Conservation (phyloP, 257 asterid genomes). For the Solanum medicagineum region DNA sequence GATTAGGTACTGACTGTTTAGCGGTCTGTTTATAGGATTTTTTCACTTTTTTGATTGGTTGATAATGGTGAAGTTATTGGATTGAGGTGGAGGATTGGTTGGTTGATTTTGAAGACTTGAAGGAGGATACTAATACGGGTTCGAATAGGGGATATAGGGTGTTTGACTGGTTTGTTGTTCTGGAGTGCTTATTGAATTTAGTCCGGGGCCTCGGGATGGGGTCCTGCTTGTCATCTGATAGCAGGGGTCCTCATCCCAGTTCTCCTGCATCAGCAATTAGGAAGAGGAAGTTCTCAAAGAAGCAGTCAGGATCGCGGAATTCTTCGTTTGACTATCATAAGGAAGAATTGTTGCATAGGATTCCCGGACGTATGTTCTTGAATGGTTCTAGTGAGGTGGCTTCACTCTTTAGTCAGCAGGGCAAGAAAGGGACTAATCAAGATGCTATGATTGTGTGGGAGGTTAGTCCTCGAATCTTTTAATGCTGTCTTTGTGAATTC, state of each 20-base stretch:
- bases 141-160: slow-evolving; percentile 29
- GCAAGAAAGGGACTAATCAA: slow-evolving; percentile 74
- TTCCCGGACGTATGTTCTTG: slow-evolving; percentile 54
- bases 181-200: slow-evolving; percentile 68
- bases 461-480: slow-evolving; percentile 29
- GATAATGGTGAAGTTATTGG: slow-evolving; percentile 1
- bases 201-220: slow-evolving; percentile 86
- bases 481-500: neutral
- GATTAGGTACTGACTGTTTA: neutral
- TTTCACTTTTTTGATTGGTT: neutral
- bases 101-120: neutral
- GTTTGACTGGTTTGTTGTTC: slow-evolving; percentile 37
- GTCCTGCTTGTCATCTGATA: slow-evolving; percentile 64
- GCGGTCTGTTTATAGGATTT: neutral
- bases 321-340: slow-evolving; percentile 46
- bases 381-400: slow-evolving; percentile 61
- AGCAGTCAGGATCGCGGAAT: slow-evolving; percentile 37
- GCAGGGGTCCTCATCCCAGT: slow-evolving; percentile 54
- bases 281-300: slow-evolving; percentile 27
- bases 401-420: slow-evolving; percentile 54
- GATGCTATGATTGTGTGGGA: slow-evolving; percentile 90
- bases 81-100: slow-evolving; percentile 4
- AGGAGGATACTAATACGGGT: slow-evolving; percentile 20
- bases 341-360: slow-evolving; percentile 51
- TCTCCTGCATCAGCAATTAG: slow-evolving; percentile 36